Conservation (phyloP, 2,329 filamentous ascomycete species). For the Trichophyton verrucosum region DNA sequence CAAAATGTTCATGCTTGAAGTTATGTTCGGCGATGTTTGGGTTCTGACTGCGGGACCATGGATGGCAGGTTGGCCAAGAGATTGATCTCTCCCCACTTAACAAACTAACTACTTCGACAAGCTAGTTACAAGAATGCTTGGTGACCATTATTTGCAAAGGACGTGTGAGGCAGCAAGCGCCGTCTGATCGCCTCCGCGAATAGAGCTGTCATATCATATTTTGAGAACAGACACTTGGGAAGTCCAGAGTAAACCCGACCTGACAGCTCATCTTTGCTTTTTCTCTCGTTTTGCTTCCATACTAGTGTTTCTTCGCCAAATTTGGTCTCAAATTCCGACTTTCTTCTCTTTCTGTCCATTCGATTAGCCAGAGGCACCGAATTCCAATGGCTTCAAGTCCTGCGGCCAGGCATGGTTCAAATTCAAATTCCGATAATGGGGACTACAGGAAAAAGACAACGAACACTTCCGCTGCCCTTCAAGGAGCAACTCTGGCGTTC, state of each 20-base stretch:
- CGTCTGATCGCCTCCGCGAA: not conserved
- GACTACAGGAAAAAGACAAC: not conserved
- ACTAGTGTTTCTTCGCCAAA: too few species aligned
- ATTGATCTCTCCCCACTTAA: not conserved
- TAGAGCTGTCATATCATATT: constrained; percentile 1
- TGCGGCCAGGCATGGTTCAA: not conserved
- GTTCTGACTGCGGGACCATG: not conserved
- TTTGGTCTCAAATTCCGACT: not conserved
- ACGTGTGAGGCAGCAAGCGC: not conserved
- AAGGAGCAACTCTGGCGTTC: constrained; percentile 29
- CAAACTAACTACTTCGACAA: not conserved
- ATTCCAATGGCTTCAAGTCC: not conserved
- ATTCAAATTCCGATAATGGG: not conserved
- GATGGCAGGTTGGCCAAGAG: not conserved
- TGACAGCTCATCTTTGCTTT: not conserved
- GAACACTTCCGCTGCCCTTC: constrained; percentile 19
- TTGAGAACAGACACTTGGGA: not conserved
- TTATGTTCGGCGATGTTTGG: not conserved
- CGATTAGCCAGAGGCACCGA: not conserved
- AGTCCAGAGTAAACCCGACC: not conserved
- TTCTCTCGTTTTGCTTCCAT: not conserved
- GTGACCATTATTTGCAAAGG: not conserved
- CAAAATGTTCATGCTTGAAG: not conserved
- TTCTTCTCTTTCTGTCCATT: not conserved
- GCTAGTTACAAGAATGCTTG: not conserved